Evolutionary conservation across 2,329 filamentous ascomycete genomes (phyloP).

Genomic region (Apiospora koreana): DNA sequence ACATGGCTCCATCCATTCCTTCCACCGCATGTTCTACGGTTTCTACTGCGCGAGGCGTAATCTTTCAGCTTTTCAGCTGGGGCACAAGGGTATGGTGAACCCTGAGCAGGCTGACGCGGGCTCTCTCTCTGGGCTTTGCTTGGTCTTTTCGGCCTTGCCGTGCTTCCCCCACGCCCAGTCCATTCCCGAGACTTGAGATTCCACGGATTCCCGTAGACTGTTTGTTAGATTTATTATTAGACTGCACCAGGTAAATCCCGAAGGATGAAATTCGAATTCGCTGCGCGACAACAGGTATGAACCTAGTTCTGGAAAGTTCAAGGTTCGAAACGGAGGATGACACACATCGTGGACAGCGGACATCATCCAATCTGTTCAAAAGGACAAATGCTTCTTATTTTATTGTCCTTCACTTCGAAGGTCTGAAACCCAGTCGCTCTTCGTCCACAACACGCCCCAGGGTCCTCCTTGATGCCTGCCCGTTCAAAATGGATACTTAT

Average conservation of each 20-base stretch:
- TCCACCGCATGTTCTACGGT: slow-evolving; percentile 4
- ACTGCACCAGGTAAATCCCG: not conserved
- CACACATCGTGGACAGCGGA: not conserved
- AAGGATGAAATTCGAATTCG: not conserved
- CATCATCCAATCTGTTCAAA: not conserved
- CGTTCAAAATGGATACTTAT: not conserved
- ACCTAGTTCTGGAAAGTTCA: not conserved
- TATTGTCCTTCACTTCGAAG: too few species aligned
- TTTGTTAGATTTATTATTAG: not conserved
- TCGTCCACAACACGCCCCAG: not conserved
- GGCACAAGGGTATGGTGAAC: not conserved
- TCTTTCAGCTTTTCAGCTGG: not conserved
- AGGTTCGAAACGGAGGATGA: not conserved
- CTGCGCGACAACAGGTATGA: not conserved
- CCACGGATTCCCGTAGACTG: not conserved
- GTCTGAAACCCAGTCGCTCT: too few species aligned
- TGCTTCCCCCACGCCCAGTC: not conserved
- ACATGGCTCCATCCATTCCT: not conserved
- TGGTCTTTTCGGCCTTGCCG: not conserved
- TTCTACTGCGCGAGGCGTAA: not conserved
- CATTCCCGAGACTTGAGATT: not conserved
- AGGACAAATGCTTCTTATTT: not conserved
- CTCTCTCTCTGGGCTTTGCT: not conserved
- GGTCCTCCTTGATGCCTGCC: not conserved
- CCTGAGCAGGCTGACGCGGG: not conserved